Evolutionary conservation across 805 yeast species (phyloP).

Genomic region (Tanozyma kutaoensis): DNA sequence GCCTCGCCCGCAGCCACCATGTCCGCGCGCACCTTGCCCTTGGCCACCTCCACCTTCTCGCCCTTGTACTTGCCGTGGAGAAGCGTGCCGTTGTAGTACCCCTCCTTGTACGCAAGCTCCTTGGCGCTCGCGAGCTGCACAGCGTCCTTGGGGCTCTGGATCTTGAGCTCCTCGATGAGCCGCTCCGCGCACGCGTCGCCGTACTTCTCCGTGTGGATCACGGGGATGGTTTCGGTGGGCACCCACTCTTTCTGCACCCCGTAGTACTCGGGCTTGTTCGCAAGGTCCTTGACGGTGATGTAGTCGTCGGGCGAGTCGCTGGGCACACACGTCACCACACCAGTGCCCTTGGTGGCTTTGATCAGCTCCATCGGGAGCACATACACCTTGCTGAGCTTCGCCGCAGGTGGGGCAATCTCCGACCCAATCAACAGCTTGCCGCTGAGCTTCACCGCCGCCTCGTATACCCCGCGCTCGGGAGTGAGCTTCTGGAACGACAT

Average conservation of each 20-base stretch:
- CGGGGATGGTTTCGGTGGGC: constrained; percentile 52
- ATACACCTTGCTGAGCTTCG: constrained; percentile 55
- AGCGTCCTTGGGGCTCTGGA: constrained; percentile 87
- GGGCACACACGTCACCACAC: constrained; percentile 98
- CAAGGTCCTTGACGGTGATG: constrained; percentile 73
- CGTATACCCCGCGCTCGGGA: constrained; percentile 72
- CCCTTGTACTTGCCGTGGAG: constrained; percentile 74
- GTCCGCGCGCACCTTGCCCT: constrained; percentile 75
- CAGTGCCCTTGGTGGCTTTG: constrained; percentile 91
- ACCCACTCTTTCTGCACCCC: constrained; percentile 83
- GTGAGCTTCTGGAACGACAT: constrained; percentile 93
- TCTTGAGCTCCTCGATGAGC: constrained; percentile 76
- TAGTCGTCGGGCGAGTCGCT: constrained; percentile 98
- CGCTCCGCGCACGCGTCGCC: constrained; percentile 83
- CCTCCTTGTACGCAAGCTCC: constrained; percentile 92
- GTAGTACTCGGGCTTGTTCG: constrained; percentile 84
- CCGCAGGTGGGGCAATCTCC: constrained; percentile 72
- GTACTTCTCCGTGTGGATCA: constrained; percentile 70
- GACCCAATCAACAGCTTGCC: constrained; percentile 81
- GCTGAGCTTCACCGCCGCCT: constrained; percentile 40
- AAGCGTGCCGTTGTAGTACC: constrained; percentile 83
- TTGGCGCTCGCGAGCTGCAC: constrained; percentile 83
- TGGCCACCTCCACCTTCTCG: constrained; percentile 82
- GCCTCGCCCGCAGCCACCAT: constrained; percentile 68
- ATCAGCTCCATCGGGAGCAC: constrained; percentile 97